Percentiles rank a stretch among this genome's conserved stretches.
These are phyloP conservation scores for Sonneratia caseolaris DNA, from an alignment of 345 rosid genomes.

Conservation along the genomic window DNA sequence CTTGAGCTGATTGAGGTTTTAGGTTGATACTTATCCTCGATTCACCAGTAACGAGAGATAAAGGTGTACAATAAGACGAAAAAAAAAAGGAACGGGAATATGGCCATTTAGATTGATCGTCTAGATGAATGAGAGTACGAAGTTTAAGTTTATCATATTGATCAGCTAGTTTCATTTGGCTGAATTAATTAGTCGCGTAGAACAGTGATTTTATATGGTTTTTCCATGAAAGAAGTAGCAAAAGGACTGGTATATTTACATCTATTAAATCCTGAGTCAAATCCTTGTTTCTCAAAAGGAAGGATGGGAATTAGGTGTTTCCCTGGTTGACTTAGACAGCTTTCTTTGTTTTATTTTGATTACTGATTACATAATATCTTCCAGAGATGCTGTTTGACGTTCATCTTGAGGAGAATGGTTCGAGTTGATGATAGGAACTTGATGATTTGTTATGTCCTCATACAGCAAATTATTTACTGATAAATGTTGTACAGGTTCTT, in stretches of 20 bases:
- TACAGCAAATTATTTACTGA: too few relatives aligned
- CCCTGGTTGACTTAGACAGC: neutral
- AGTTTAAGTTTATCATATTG: neutral
- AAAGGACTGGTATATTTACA: neutral
- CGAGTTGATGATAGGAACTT: too few relatives aligned
- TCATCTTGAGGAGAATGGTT: too few relatives aligned
- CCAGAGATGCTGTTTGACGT: too few relatives aligned
- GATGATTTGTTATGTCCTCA: too few relatives aligned
- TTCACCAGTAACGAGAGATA: too few relatives aligned
- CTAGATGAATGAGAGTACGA: neutral
- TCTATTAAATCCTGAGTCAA: neutral
- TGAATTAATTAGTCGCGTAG: neutral
- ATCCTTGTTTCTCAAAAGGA: neutral
- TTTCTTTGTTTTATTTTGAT: neutral
- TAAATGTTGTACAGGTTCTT: neutral
- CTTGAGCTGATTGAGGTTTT: too few relatives aligned
- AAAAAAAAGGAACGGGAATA: too few relatives aligned
- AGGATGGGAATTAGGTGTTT: neutral
- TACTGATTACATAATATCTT: neutral
- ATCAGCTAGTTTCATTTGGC: neutral
- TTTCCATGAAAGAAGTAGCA: too few relatives aligned
- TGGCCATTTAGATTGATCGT: neutral
- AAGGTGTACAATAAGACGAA: too few relatives aligned
- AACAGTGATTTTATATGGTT: too few relatives aligned
- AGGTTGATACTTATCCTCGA: too few relatives aligned